Conservation (phyloP, 306 rosid genomes). For the Pyrus betulifolia region DNA sequence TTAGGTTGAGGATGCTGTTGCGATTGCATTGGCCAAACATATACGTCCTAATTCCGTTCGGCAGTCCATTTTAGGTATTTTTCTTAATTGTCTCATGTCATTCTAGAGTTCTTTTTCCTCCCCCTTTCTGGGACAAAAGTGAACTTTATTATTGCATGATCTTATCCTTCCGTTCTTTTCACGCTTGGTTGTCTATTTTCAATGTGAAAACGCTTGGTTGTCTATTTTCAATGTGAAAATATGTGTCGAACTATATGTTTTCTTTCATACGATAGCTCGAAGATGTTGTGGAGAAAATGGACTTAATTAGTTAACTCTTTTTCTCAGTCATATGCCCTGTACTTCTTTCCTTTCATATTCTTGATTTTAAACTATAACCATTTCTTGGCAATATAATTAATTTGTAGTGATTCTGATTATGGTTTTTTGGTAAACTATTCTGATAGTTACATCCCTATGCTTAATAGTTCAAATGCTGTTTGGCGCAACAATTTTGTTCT, state of each 20-base stretch:
- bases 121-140: background rate
- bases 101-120: background rate
- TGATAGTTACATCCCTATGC: background rate
- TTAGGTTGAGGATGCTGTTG: constrained; percentile 93
- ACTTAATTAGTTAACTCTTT: background rate
- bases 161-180: background rate
- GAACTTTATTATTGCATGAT: background rate
- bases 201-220: background rate
- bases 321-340: background rate
- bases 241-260: background rate
- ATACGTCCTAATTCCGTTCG: constrained; percentile 60
- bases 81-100: background rate
- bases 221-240: background rate
- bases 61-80: constrained; percentile 50
- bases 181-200: background rate
- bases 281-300: background rate
- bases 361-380: background rate
- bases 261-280: background rate
- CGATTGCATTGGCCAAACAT: constrained; percentile 69
- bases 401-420: background rate
- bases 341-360: background rate
- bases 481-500: background rate
- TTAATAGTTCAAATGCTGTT: background rate
- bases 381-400: too few relatives aligned
- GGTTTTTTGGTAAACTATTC: background rate